phyloP scores from a whole-genome alignment of 2,329 filamentous ascomycete genomes.

The Colletotrichum tropicale region DNA sequence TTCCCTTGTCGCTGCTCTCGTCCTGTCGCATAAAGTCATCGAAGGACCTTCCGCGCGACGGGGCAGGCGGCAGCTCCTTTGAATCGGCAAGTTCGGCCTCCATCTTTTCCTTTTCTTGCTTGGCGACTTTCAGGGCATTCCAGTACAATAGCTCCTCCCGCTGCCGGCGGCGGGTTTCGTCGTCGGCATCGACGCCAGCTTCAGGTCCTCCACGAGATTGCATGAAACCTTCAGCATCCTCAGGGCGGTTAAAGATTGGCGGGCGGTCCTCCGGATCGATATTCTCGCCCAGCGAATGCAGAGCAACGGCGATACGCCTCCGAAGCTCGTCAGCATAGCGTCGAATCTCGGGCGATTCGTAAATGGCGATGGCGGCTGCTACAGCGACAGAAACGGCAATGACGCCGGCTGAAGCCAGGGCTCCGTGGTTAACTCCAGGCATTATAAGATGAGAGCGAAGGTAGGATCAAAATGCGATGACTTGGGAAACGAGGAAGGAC shows the following conservation, averaged over 20 bases:
- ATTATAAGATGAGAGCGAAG: conserved; percentile 36
- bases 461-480: not conserved
- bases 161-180: conserved; percentile 64
- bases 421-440: conserved; percentile 58
- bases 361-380: conserved; percentile 63
- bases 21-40: conserved; percentile 64
- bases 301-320: conserved; percentile 63
- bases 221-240: conserved; percentile 69
- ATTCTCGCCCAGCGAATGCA: conserved; percentile 63
- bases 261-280: conserved; percentile 51
- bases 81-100: conserved; percentile 21
- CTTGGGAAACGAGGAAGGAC: not conserved
- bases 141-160: conserved; percentile 70
- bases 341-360: conserved; percentile 68
- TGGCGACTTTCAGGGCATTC: conserved; percentile 61
- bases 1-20: conserved; percentile 53
- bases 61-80: conserved; percentile 5
- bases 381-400: conserved; percentile 63
- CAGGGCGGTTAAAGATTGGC: conserved; percentile 68
- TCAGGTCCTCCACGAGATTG: conserved; percentile 53
- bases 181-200: conserved; percentile 63
- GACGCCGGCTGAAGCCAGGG: conserved; percentile 60
- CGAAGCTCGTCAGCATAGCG: conserved; percentile 66
- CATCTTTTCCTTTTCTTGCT: conserved; percentile 39
- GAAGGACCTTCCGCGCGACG: conserved; percentile 49